These are phyloP conservation scores for Phytopythium litorale DNA, from an alignment of 352 stramenopile species.

Conservation along the genomic window DNA sequence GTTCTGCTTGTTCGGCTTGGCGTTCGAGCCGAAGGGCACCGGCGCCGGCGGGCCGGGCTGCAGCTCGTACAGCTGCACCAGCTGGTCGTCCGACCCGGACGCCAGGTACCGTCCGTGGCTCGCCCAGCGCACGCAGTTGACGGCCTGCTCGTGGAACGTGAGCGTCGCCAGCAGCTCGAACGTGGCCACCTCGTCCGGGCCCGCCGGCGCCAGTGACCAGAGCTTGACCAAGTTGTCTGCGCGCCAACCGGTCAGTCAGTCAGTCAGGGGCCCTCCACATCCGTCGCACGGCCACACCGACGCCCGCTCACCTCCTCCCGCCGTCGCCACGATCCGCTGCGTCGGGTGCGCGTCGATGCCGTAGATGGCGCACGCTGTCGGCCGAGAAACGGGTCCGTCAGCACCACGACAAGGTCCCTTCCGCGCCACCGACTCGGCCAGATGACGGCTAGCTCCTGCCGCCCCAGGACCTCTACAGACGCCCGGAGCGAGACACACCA, in stretches of 20 bases:
- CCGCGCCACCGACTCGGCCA: no score
- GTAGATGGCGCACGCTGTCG: conserved; percentile 74
- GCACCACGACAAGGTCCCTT: neutral
- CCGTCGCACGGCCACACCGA: neutral
- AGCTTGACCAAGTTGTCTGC: conserved; percentile 79
- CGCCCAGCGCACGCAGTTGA: conserved; percentile 86
- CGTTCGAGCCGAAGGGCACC: conserved; percentile 81
- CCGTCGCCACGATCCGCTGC: conserved; percentile 68
- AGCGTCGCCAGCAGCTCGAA: conserved; percentile 83
- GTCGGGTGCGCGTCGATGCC: conserved; percentile 79
- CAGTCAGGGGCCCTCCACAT: neutral
- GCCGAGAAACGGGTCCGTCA: conserved; percentile 1
- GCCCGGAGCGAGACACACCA: conserved; percentile 1
- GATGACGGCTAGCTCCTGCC: neutral
- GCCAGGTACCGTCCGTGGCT: conserved; percentile 74
- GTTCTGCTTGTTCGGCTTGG: conserved; percentile 80
- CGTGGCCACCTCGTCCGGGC: conserved; percentile 43
- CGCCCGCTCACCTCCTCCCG: conserved; percentile 45
- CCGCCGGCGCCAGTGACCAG: conserved; percentile 49
- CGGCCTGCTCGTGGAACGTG: conserved; percentile 76
- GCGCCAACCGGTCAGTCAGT: neutral
- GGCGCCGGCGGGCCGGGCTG: conserved; percentile 51
- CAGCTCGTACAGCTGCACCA: conserved; percentile 82
- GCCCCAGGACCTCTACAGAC: neutral
- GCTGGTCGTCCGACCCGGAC: conserved; percentile 79